A percentile compares a stretch with the other conserved stretches of the same genome.
Evolutionary conservation across 1,284 basidiomycete genomes (phyloP).

Genomic region (Ceratobasidium theobromae): DNA sequence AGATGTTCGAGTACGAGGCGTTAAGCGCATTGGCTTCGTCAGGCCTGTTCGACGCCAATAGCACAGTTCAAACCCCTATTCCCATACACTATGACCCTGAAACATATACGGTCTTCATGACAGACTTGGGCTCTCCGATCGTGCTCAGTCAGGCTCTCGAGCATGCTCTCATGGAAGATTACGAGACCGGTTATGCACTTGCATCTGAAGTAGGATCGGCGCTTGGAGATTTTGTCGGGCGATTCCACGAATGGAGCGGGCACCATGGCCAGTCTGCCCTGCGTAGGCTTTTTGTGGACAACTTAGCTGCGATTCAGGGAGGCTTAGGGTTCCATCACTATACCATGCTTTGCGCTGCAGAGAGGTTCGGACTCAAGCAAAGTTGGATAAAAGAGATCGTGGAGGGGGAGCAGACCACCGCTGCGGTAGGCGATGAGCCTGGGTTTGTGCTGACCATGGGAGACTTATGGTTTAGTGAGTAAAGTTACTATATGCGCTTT

Average conservation of each 20-base stretch:
- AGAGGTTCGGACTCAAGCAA: neutral
- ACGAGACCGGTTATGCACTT: neutral
- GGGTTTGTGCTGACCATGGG: neutral
- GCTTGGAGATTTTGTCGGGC: slow-evolving; percentile 16
- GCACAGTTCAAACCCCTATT: neutral
- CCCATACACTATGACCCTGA: slow-evolving; percentile 14
- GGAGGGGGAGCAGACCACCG: neutral
- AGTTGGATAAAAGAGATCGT: neutral
- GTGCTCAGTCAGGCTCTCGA: neutral
- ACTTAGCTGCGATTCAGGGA: neutral
- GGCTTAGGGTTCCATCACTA: neutral
- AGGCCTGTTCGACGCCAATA: neutral
- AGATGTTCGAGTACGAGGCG: slow-evolving; percentile 13
- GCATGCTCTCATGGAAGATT: neutral
- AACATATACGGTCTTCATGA: slow-evolving; percentile 15
- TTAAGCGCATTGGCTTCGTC: neutral
- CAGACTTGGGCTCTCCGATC: neutral
- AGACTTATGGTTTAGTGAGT: neutral
- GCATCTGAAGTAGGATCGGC: neutral
- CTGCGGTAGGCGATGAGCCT: neutral
- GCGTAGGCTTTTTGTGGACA: neutral
- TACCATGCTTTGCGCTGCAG: neutral
- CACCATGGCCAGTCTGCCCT: slow-evolving; percentile 3
- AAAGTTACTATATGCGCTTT: neutral
- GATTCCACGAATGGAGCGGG: slow-evolving; percentile 7